Percentiles rank a stretch among this genome's conserved stretches.
phyloP scores from a whole-genome alignment of 2,329 filamentous ascomycete genomes.

The Xylogone sp. region DNA sequence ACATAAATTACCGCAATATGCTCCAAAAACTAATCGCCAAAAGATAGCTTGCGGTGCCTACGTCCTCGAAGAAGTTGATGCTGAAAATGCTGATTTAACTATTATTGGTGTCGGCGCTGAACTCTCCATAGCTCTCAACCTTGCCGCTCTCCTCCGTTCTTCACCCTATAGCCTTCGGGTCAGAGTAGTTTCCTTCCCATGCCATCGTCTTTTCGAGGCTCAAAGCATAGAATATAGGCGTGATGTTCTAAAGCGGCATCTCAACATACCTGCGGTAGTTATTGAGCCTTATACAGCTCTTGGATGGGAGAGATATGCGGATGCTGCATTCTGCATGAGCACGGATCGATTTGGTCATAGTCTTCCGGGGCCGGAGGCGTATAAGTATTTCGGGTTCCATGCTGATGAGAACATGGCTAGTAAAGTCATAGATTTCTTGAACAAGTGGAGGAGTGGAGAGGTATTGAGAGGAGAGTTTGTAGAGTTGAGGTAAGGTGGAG shows the following conservation, averaged over 20 bases:
- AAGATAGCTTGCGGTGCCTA: conserved; percentile 41
- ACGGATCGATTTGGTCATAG: conserved; percentile 46
- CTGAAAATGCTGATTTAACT: conserved; percentile 39
- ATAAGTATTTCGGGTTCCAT: conserved; percentile 52
- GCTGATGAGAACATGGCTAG: conserved; percentile 7
- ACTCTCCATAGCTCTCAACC: conserved; percentile 36
- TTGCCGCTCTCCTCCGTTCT: conserved; percentile 29
- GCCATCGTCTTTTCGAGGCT: conserved; percentile 36
- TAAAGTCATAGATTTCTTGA: neutral
- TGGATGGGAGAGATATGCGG: conserved; percentile 56
- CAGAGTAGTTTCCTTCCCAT: conserved; percentile 39
- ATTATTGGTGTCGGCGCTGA: conserved; percentile 35
- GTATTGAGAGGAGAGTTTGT: conserved; percentile 18
- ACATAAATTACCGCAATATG: conserved; percentile 37
- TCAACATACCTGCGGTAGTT: conserved; percentile 45
- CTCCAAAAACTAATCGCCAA: conserved; percentile 33
- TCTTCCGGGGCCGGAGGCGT: conserved; percentile 48
- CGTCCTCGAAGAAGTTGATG: conserved; percentile 34
- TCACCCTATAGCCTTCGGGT: conserved; percentile 31
- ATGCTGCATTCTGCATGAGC: conserved; percentile 49
- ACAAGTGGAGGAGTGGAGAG: neutral
- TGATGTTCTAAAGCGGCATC: conserved; percentile 37
- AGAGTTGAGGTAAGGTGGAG: conserved; percentile 9
- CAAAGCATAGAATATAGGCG: conserved; percentile 41
- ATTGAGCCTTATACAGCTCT: conserved; percentile 55